Percentiles rank a stretch among this genome's conserved stretches.
Evolutionary conservation across 148 eudicot species (phyloP).

Genomic region (Rhododendron molle): DNA sequence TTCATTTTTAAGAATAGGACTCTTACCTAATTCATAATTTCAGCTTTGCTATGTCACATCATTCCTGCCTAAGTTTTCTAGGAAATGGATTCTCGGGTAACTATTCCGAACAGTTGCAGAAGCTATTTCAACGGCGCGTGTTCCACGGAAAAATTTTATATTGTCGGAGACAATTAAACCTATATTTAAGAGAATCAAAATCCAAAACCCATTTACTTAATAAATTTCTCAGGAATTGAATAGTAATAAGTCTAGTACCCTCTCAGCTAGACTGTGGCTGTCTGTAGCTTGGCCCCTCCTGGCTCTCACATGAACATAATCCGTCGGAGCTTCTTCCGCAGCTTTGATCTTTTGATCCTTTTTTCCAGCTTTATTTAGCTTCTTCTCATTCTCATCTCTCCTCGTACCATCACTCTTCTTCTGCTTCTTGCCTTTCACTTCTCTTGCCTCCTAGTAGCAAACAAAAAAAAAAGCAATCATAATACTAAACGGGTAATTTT

Average conservation of each 20-base stretch:
- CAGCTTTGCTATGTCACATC: not conserved
- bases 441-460: constrained; percentile 23
- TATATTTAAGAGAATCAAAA: not conserved
- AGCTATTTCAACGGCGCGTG: not conserved
- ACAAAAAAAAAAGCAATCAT: no score
- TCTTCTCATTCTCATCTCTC: constrained; percentile 27
- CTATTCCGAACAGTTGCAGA: not conserved
- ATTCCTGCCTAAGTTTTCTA: not conserved
- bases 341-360: constrained; percentile 18
- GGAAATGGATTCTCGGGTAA: not conserved
- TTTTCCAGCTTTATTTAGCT: not conserved
- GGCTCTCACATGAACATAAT: constrained; percentile 87
- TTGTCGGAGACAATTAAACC: not conserved
- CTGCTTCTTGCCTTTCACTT: constrained; percentile 44
- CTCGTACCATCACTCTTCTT: constrained; percentile 20
- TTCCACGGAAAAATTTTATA: not conserved
- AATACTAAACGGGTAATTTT: no score
- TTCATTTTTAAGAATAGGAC: not conserved
- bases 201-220: not conserved
- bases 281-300: constrained; percentile 97
- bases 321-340: constrained; percentile 41
- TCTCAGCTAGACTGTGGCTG: constrained; percentile 85
- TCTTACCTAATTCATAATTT: not conserved
- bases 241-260: constrained; percentile 41
- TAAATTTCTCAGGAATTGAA: not conserved